phyloP scores from a whole-genome alignment of 2,329 filamentous ascomycete genomes.

The Dactylonectria estremocensis region DNA sequence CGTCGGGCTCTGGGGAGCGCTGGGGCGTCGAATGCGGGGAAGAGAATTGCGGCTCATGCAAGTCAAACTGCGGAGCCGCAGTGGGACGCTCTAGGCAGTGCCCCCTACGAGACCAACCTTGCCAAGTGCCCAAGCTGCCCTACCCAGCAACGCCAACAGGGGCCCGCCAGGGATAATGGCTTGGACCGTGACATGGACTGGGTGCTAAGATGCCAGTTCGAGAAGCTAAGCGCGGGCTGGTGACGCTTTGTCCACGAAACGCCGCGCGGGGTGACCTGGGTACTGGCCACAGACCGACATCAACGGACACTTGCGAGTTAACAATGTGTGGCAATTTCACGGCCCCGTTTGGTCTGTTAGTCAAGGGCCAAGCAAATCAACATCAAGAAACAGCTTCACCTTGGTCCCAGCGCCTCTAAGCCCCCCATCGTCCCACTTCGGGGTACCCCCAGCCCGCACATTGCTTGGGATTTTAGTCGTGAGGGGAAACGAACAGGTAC shows the following conservation, averaged over 20 bases:
- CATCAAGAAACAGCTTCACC: slow-evolving; percentile 3
- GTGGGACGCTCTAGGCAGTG: slow-evolving; percentile 42
- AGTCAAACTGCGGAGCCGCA: slow-evolving; percentile 51
- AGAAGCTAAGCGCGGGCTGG: slow-evolving; percentile 42
- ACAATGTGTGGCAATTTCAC: slow-evolving; percentile 32
- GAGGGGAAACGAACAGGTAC: slow-evolving; percentile 37
- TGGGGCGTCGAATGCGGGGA: slow-evolving; percentile 47
- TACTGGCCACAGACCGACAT: slow-evolving; percentile 39
- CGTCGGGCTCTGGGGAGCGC: slow-evolving; percentile 33
- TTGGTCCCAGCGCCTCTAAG: slow-evolving; percentile 7
- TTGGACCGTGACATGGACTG: slow-evolving; percentile 32
- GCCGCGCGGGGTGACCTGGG: slow-evolving; percentile 41
- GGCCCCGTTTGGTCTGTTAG: slow-evolving; percentile 24
- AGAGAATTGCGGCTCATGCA: slow-evolving; percentile 51
- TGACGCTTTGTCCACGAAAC: slow-evolving; percentile 29
- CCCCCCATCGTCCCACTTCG: slow-evolving; percentile 16
- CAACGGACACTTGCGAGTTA: slow-evolving; percentile 22
- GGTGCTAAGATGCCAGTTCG: slow-evolving; percentile 33
- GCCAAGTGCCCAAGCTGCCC: background rate
- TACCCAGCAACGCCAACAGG: slow-evolving; percentile 26
- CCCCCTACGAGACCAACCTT: background rate
- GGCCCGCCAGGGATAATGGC: slow-evolving; percentile 25
- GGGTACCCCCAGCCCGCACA: slow-evolving; percentile 26
- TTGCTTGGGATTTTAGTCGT: slow-evolving; percentile 24
- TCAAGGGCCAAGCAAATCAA: slow-evolving; percentile 1